Percentiles rank a stretch among this genome's conserved stretches.
phyloP scores from a whole-genome alignment of 2,329 filamentous ascomycete species.

The Colletotrichum costaricense region DNA sequence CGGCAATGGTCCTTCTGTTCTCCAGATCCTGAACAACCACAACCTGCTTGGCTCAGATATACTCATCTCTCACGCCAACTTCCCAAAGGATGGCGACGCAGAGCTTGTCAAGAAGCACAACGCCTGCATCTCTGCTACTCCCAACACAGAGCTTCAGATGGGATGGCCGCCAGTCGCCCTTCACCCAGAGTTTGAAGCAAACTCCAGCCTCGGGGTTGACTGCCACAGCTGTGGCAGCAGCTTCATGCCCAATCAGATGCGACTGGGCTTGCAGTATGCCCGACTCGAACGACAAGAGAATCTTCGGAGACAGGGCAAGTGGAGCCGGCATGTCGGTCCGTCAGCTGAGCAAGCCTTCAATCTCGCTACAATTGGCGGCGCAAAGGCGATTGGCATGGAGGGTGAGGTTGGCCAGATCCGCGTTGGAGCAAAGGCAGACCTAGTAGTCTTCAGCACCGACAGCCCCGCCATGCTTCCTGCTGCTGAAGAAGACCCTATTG shows the following conservation, averaged over 20 bases:
- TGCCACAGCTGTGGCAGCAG: slow-evolving; percentile 31
- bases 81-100: slow-evolving; percentile 44
- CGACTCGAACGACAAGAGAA: slow-evolving; percentile 25
- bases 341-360: slow-evolving; percentile 54
- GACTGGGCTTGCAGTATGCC: slow-evolving; percentile 41
- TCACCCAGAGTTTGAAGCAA: slow-evolving; percentile 9
- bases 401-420: slow-evolving; percentile 55
- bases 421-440: slow-evolving; percentile 59
- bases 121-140: slow-evolving; percentile 55
- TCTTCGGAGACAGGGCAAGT: slow-evolving; percentile 42
- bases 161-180: slow-evolving; percentile 41
- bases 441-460: slow-evolving; percentile 57
- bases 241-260: slow-evolving; percentile 29
- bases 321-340: slow-evolving; percentile 10
- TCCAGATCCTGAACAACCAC: not conserved
- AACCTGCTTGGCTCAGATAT: slow-evolving; percentile 32
- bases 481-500: slow-evolving; percentile 53
- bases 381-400: slow-evolving; percentile 54
- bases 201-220: slow-evolving; percentile 43
- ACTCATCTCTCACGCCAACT: slow-evolving; percentile 45
- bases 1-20: not conserved
- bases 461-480: slow-evolving; percentile 49
- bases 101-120: slow-evolving; percentile 44
- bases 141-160: slow-evolving; percentile 64
- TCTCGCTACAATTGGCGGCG: slow-evolving; percentile 59